Evolutionary conservation across 140 eudicot genomes (phyloP), one percentile per base, ranked within the genome.

Genomic region (Senecio squalidus): DNA sequence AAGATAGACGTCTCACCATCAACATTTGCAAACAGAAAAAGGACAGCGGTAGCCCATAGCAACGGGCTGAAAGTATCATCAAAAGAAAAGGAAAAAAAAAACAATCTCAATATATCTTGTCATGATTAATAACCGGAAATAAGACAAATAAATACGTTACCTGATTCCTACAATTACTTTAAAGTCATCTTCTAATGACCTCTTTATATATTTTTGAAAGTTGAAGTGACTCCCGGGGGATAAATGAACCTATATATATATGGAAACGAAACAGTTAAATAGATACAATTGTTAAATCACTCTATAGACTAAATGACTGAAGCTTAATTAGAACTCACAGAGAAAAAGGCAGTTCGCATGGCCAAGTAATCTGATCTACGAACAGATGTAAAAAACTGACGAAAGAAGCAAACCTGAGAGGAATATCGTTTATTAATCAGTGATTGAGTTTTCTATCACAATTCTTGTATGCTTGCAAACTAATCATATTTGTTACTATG

Each of bases 321-420:
- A 39, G 53, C 2, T 38, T 24, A 39, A n/a, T n/a, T 5, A 10
- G 11, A 46, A 74, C 93, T 81, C 20, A 92, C 98, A 9, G 87
- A 74, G 69, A 92, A 53, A 71, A 92, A 92, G 17, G 89, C 98
- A 48, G 84, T 84, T 52, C 98, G 86, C 85, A 92, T 66, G 17
- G 96, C 69, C 73, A 87, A 68, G 83, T 92, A 92, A 59, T 92
- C 96, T 29, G 98, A 72, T 78, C 57, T 84, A 27, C 80, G 82
- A 58, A 92, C 96, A 39, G 96, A 69, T n/a, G 77, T 61, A 28
- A 85, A 77, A 25, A 84, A 81, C 74, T 87, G 98, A 25, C 88
- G 77, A 68, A 74, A 77, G 60, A 92, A 92, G 80, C 98, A 92
- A 0, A 41, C 93, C 98, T 92, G 80, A 21, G 62, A 69, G 25